These are phyloP conservation scores for Piloderma croceum DNA, from an alignment of 768 basidiomycete species.

Conservation along the genomic window DNA sequence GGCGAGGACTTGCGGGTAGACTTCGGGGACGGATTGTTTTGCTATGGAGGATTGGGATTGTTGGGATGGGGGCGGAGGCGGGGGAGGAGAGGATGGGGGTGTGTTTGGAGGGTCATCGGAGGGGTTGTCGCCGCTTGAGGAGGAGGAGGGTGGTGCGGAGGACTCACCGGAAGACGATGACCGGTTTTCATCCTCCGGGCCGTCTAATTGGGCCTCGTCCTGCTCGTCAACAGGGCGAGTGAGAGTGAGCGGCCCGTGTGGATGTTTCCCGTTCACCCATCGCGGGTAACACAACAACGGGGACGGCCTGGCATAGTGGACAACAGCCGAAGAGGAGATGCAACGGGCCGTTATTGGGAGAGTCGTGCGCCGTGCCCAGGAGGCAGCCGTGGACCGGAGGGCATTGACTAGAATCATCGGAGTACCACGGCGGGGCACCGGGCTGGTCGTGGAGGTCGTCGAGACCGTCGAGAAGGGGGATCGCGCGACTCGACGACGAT, in stretches of 20 bases:
- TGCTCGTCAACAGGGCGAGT: constrained; percentile 8
- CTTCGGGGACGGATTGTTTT: constrained; percentile 82
- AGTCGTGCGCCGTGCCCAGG: too few species aligned
- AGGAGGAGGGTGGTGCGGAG: constrained; percentile 27
- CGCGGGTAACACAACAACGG: constrained; percentile 29
- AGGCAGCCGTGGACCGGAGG: too few species aligned
- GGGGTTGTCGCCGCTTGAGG: constrained; percentile 36
- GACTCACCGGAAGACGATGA: constrained; percentile 7
- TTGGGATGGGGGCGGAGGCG: constrained; percentile 26
- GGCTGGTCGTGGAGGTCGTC: too few species aligned
- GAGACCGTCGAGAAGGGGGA: too few species aligned
- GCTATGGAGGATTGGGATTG: constrained; percentile 54
- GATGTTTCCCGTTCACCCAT: constrained; percentile 33
- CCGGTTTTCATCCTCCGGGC: constrained; percentile 24
- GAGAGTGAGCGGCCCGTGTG: constrained; percentile 6
- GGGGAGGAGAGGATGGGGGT: constrained; percentile 25
- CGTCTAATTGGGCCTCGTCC: constrained; percentile 16
- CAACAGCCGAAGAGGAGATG: constrained; percentile 21
- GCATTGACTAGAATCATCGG: too few species aligned
- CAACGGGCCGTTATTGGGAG: too few species aligned
- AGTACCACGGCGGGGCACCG: too few species aligned
- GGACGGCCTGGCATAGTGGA: constrained; percentile 24
- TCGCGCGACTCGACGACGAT: too few species aligned
- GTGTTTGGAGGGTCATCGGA: constrained; percentile 24
- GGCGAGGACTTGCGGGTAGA: constrained; percentile 91